Conservation (phyloP, 345 rosid genomes). For the Hibiscus tridactylites region DNA sequence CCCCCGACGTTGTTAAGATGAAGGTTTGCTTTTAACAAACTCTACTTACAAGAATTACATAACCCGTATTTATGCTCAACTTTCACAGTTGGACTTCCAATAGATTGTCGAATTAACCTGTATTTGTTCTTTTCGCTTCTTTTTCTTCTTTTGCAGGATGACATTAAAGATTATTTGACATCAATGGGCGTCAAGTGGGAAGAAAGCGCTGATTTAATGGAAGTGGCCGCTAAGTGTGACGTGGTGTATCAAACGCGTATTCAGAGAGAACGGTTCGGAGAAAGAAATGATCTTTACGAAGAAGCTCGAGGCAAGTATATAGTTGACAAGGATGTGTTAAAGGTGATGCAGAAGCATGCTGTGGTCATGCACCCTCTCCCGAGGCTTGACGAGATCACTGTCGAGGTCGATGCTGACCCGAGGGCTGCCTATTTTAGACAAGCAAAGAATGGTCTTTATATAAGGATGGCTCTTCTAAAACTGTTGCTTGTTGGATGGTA, state of each 20-base stretch:
- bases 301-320: conserved; percentile 94
- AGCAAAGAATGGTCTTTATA: conserved; percentile 93
- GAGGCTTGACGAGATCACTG: conserved; percentile 85
- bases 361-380: conserved; percentile 98
- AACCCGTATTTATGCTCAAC: background rate
- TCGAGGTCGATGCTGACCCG: conserved; percentile 76
- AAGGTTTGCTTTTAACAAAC: conserved; percentile 40
- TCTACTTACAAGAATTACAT: background rate
- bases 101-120: background rate
- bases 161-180: conserved; percentile 77
- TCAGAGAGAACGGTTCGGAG: conserved; percentile 85
- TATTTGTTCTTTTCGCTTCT: background rate
- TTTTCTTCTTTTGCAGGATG: conserved; percentile 47
- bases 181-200: conserved; percentile 73
- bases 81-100: background rate
- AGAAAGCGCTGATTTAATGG: conserved; percentile 72
- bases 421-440: conserved; percentile 97
- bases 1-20: conserved; percentile 88
- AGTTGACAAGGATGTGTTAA: conserved; percentile 46
- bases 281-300: conserved; percentile 72
- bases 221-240: conserved; percentile 82
- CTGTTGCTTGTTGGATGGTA: conserved; percentile 31
- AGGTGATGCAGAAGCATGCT: conserved; percentile 75
- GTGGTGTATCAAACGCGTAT: conserved; percentile 89
- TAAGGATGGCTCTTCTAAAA: conserved; percentile 84